phyloP scores from a whole-genome alignment of 805 yeast genomes.

The Kazachstania africana region DNA sequence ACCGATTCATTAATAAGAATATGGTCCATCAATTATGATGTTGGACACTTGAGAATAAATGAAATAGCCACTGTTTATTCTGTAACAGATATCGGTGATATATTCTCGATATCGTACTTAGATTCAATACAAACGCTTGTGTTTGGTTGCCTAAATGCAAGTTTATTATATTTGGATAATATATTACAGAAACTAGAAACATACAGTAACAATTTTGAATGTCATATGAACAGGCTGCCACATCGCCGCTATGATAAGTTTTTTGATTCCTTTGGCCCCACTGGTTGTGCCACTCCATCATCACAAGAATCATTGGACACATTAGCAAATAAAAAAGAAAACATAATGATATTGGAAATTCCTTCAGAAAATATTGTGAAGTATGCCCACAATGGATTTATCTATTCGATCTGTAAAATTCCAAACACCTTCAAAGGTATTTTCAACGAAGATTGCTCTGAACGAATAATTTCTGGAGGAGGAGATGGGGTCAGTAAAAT shows the following conservation, averaged over 20 bases:
- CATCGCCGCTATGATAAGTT: conserved; percentile 68
- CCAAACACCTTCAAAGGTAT: no score
- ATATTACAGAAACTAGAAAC: conserved; percentile 14
- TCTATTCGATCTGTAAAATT: conserved; percentile 46
- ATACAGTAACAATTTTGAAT: conserved; percentile 6
- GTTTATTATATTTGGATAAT: conserved; percentile 58
- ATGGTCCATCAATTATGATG: conserved; percentile 47
- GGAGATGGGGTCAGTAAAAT: conserved; percentile 85
- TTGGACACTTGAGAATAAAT: conserved; percentile 15
- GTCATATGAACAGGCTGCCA: conserved; percentile 34
- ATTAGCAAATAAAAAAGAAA: not conserved
- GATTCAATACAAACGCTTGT: conserved; percentile 48
- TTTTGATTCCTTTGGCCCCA: conserved; percentile 84
- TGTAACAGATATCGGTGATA: conserved; percentile 82
- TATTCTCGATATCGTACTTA: conserved; percentile 71
- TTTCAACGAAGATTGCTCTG: no score
- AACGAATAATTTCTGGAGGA: conserved; percentile 56
- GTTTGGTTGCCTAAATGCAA: conserved; percentile 88
- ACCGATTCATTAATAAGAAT: conserved; percentile 82
- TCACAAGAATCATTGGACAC: conserved; percentile 1
- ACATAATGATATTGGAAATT: conserved; percentile 43
- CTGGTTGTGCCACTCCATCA: conserved; percentile 34
- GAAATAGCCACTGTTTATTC: conserved; percentile 71
- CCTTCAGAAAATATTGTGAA: conserved; percentile 52
- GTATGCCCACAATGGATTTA: conserved; percentile 88